Conservation (phyloP, 306 rosid species). For the Ormosia semicastrata region DNA sequence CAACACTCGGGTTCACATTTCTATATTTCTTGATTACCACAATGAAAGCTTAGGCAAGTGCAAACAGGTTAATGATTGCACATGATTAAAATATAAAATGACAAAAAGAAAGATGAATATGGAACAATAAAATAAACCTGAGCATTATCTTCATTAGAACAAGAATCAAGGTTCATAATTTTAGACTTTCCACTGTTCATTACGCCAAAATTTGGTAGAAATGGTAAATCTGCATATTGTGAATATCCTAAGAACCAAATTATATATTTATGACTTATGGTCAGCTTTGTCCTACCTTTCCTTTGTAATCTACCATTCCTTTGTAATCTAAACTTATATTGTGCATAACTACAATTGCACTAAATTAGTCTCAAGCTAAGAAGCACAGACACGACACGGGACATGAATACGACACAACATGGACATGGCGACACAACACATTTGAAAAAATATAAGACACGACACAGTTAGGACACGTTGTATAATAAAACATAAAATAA, state of each 20-base stretch:
- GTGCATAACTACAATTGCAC: slow-evolving; percentile 46
- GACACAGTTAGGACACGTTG: no score
- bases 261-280: slow-evolving; percentile 37
- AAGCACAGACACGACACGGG: no score
- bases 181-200: slow-evolving; percentile 21
- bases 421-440: no score
- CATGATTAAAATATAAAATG: background rate
- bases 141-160: slow-evolving; percentile 24
- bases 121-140: background rate
- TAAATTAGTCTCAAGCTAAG: slow-evolving; percentile 38
- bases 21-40: background rate
- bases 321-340: slow-evolving; percentile 30
- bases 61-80: background rate
- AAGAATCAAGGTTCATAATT: slow-evolving; percentile 28
- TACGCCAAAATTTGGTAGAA: slow-evolving; percentile 26
- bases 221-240: slow-evolving; percentile 30
- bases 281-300: slow-evolving; percentile 39
- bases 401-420: no score
- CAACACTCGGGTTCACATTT: background rate
- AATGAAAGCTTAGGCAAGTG: background rate
- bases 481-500: no score
- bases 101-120: background rate
- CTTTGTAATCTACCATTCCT: slow-evolving; percentile 34
- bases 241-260: slow-evolving; percentile 27
- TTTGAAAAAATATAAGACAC: no score